These are phyloP conservation scores for Gonapodya sp. DNA, from an alignment of 192 early-diverging fungal genomes.

Conservation along the genomic window DNA sequence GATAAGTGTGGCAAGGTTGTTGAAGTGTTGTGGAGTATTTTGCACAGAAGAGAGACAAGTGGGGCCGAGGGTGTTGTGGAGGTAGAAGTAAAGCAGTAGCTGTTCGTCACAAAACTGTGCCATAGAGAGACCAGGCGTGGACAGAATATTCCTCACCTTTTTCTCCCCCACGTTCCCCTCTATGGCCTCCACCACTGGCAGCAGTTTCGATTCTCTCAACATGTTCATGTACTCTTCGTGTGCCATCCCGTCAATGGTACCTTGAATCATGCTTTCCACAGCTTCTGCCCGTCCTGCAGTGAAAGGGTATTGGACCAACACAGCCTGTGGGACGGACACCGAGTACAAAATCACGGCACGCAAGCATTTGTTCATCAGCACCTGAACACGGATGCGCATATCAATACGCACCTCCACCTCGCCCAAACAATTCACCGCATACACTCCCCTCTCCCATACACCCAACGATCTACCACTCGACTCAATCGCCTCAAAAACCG, in stretches of 20 bases:
- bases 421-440: slow-evolving; percentile 64
- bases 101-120: too few relatives aligned
- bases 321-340: slow-evolving; percentile 30
- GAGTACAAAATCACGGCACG: too few relatives aligned
- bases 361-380: neutral
- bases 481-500: slow-evolving; percentile 61
- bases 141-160: too few relatives aligned
- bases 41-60: too few relatives aligned
- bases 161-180: slow-evolving; percentile 43
- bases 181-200: slow-evolving; percentile 37
- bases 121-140: too few relatives aligned
- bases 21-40: too few relatives aligned
- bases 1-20: slow-evolving; percentile 14
- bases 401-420: slow-evolving; percentile 50
- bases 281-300: slow-evolving; percentile 42
- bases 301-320: slow-evolving; percentile 53
- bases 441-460: slow-evolving; percentile 55
- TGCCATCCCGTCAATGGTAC: slow-evolving; percentile 50
- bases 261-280: slow-evolving; percentile 52
- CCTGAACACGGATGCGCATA: neutral
- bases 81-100: too few relatives aligned
- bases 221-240: slow-evolving; percentile 51
- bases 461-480: slow-evolving; percentile 38
- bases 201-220: slow-evolving; percentile 56
- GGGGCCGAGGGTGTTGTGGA: too few relatives aligned